Evolutionary conservation across 176 grass and related monocot genomes (phyloP).

Genomic region (Paspalum vaginatum): DNA sequence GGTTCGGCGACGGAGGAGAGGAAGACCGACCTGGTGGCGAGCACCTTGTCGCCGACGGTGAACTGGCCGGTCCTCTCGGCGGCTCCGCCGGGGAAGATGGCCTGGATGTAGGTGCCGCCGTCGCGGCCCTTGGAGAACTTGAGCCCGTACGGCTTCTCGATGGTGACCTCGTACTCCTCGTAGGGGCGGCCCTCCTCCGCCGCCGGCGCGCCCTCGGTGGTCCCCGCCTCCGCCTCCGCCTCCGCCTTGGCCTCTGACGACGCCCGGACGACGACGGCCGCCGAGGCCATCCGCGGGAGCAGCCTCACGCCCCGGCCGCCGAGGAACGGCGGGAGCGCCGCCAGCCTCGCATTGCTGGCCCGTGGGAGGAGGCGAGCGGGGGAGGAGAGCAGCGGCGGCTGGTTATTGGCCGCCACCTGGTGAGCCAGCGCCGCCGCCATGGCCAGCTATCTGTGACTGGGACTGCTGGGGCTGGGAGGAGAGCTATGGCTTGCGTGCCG

Average conservation of each 20-base stretch:
- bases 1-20: no score
- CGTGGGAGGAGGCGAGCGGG: slow-evolving; percentile 40
- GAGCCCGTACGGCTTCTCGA: slow-evolving; percentile 91
- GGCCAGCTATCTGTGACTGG: no score
- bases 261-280: slow-evolving; percentile 33
- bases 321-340: slow-evolving; percentile 3
- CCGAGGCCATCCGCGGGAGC: not conserved
- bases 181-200: slow-evolving; percentile 38
- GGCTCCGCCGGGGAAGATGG: slow-evolving; percentile 65
- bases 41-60: slow-evolving; percentile 87
- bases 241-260: slow-evolving; percentile 47
- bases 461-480: no score
- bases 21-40: slow-evolving; percentile 73
- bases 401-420: slow-evolving; percentile 44
- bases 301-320: slow-evolving; percentile 37
- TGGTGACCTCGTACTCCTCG: slow-evolving; percentile 82
- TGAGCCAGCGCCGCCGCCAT: slow-evolving; percentile 45
- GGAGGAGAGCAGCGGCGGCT: slow-evolving; percentile 58
- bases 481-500: no score
- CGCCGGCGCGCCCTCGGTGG: slow-evolving; percentile 24
- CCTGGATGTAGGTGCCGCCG: slow-evolving; percentile 89
- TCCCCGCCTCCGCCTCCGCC: slow-evolving; percentile 56
- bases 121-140: slow-evolving; percentile 84
- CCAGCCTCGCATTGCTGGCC: not conserved
- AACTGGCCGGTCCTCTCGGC: slow-evolving; percentile 78